Conservation (phyloP, 495 filamentous ascomycete genomes). For the Bathelium albidoporum region DNA sequence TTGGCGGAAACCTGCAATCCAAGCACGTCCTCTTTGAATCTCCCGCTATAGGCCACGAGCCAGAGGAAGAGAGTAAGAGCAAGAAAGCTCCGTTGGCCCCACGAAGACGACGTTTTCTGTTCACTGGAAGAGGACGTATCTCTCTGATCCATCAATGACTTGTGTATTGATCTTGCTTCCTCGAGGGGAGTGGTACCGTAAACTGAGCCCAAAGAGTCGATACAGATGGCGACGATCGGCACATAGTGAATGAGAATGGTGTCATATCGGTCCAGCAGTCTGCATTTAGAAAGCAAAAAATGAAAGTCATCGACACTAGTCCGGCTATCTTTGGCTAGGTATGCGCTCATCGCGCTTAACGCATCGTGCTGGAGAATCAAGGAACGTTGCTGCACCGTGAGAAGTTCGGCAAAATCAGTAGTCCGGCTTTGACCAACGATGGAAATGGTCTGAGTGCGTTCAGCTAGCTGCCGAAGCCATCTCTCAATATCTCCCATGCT, state of each 20-base stretch:
- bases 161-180: conserved; percentile 48
- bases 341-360: conserved; percentile 63
- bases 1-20: conserved; percentile 43
- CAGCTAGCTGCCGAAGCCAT: conserved; percentile 59
- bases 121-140: conserved; percentile 41
- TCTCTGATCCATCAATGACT: conserved; percentile 49
- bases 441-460: conserved; percentile 58
- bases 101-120: background rate
- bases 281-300: conserved; percentile 52
- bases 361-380: conserved; percentile 80
- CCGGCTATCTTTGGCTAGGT: conserved; percentile 64
- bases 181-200: conserved; percentile 36
- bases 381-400: conserved; percentile 61
- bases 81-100: background rate
- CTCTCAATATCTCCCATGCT: conserved; percentile 62
- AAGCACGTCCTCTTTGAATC: conserved; percentile 59
- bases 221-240: conserved; percentile 63
- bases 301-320: conserved; percentile 62
- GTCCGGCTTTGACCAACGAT: conserved; percentile 53
- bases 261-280: conserved; percentile 62
- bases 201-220: conserved; percentile 55
- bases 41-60: conserved; percentile 85
- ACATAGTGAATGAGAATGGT: conserved; percentile 64
- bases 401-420: conserved; percentile 53
- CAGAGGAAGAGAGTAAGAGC: conserved; percentile 50